These are phyloP conservation scores for Silene vulgaris DNA, from an alignment of 179 eudicot genomes.

Conservation along the genomic window DNA sequence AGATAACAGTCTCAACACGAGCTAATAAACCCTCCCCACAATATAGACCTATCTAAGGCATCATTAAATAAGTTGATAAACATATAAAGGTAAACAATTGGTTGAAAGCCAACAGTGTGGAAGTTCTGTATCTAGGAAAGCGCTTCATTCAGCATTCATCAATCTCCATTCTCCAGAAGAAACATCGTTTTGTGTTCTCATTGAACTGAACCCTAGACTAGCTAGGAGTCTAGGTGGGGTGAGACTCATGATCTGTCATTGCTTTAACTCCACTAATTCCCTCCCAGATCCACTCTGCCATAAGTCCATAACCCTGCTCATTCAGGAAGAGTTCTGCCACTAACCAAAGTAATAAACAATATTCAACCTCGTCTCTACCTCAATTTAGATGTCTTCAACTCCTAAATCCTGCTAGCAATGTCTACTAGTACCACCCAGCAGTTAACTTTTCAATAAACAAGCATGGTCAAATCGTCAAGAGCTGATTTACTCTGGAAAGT, in stretches of 20 bases:
- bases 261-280: neutral
- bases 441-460: neutral
- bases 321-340: neutral
- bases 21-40: neutral
- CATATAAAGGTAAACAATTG: neutral
- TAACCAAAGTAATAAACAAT: neutral
- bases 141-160: neutral
- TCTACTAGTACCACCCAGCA: neutral
- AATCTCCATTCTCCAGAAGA: neutral
- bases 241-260: too few species aligned
- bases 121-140: neutral
- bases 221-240: neutral
- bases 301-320: neutral
- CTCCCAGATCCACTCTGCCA: neutral
- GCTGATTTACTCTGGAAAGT: neutral
- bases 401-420: neutral
- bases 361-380: neutral
- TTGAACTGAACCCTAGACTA: conserved; percentile 4
- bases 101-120: neutral
- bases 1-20: neutral
- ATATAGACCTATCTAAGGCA: neutral
- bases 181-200: neutral
- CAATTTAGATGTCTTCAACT: neutral
- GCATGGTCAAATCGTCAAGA: neutral
- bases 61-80: neutral